phyloP scores from a whole-genome alignment of 1,284 basidiomycete genomes.

The Apiotrichum sp. region DNA sequence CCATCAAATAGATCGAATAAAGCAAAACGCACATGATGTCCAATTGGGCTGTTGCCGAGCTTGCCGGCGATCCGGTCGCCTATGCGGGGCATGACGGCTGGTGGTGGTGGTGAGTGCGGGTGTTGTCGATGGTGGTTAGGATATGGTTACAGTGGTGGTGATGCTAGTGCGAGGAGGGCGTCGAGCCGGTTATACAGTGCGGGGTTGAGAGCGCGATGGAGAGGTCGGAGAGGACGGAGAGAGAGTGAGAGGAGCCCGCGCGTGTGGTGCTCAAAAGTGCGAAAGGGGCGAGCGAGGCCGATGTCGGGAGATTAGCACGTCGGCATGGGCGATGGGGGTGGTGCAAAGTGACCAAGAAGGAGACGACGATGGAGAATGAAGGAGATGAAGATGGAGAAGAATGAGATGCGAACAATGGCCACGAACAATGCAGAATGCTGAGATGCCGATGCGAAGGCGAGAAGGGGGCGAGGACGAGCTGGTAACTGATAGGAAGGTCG shows the following conservation, averaged over 20 bases:
- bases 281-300: not conserved
- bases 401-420: too few relatives aligned
- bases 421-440: too few relatives aligned
- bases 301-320: not conserved
- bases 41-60: constrained; percentile 15
- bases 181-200: not conserved
- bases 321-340: too few relatives aligned
- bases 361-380: too few relatives aligned
- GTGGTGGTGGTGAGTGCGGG: not conserved
- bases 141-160: not conserved
- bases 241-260: not conserved
- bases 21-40: constrained; percentile 6
- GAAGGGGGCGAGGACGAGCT: too few relatives aligned
- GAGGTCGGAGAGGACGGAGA: not conserved
- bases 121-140: not conserved
- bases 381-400: too few relatives aligned
- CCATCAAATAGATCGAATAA: too few relatives aligned
- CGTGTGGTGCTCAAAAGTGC: not conserved
- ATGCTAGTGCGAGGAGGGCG: not conserved
- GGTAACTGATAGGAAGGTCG: too few relatives aligned
- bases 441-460: too few relatives aligned
- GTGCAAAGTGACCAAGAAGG: too few relatives aligned
- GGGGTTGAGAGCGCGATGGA: not conserved
- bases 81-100: constrained; percentile 6
- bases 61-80: constrained; percentile 13